Conservation (phyloP, 1,284 basidiomycete species). For the Ganoderma leucocontextum region DNA sequence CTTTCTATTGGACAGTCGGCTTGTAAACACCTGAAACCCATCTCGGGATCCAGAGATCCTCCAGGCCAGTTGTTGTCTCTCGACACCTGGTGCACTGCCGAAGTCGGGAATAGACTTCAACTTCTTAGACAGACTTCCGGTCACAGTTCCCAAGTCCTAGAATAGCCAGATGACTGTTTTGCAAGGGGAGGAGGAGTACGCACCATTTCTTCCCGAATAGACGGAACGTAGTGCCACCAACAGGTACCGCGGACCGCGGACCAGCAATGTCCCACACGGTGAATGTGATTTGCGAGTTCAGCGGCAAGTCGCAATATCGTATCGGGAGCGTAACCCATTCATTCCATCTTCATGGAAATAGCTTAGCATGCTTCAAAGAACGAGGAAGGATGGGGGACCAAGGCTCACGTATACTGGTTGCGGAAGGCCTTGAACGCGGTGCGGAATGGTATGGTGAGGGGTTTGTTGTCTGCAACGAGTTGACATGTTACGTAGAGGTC, state of each 20-base stretch:
- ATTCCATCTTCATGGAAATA: constrained; percentile 77
- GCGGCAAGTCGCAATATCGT: constrained; percentile 89
- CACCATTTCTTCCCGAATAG: constrained; percentile 93
- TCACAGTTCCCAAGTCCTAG: no score
- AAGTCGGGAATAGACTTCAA: no score
- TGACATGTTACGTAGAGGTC: constrained; percentile 95
- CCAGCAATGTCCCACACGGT: constrained; percentile 96
- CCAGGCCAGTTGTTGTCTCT: no score
- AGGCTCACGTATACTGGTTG: constrained; percentile 75
- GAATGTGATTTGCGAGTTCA: constrained; percentile 89
- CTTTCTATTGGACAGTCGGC: no score
- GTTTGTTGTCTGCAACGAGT: constrained; percentile 92
- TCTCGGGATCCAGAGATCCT: no score
- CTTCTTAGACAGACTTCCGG: no score
- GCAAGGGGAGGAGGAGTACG: constrained; percentile 29
- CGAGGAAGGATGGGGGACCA: background rate
- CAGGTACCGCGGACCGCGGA: constrained; percentile 74
- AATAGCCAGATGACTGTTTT: no score
- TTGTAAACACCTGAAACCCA: no score
- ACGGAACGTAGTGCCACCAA: constrained; percentile 91
- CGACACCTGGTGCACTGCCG: no score
- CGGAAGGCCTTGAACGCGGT: constrained; percentile 95
- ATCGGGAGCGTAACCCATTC: constrained; percentile 93
- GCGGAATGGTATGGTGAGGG: constrained; percentile 88
- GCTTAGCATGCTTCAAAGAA: background rate